Evolutionary conservation across 2,329 filamentous ascomycete species (phyloP).

Genomic region (Graphilbum sp.): DNA sequence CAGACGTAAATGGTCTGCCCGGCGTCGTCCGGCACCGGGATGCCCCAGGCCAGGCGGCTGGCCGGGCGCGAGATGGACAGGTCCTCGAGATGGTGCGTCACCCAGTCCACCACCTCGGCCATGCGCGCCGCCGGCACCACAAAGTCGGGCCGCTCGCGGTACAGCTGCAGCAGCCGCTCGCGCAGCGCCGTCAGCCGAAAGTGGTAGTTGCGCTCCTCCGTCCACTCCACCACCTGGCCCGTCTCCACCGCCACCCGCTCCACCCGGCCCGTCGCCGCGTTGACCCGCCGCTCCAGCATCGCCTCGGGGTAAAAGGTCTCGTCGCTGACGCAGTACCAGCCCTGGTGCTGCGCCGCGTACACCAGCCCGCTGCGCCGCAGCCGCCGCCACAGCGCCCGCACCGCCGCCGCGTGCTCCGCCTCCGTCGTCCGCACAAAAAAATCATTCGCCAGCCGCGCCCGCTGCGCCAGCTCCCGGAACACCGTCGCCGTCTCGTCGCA

Average conservation of each 20-base stretch:
- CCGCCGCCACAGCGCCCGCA: conserved; percentile 78
- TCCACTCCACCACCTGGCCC: conserved; percentile 88
- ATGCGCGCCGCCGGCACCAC: conserved; percentile 58
- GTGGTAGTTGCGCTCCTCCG: conserved; percentile 84
- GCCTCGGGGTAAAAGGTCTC: conserved; percentile 86
- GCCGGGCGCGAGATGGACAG: conserved; percentile 69
- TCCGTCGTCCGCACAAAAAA: conserved; percentile 91
- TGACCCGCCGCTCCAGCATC: conserved; percentile 55
- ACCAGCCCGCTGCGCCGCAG: conserved; percentile 61
- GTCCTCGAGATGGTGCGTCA: conserved; percentile 64
- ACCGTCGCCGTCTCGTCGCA: conserved; percentile 72
- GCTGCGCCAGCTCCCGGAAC: conserved; percentile 58
- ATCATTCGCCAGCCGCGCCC: conserved; percentile 57
- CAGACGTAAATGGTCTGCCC: conserved; percentile 94
- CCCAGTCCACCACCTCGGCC: conserved; percentile 63
- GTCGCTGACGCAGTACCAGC: conserved; percentile 94
- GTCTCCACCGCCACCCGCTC: conserved; percentile 75
- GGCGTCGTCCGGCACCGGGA: conserved; percentile 69
- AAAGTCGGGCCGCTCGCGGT: conserved; percentile 60
- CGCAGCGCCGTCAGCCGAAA: conserved; percentile 76
- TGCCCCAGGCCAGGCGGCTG: conserved; percentile 69
- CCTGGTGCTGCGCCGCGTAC: conserved; percentile 73
- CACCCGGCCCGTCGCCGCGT: conserved; percentile 67
- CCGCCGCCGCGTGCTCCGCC: conserved; percentile 61
- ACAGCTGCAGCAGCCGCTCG: conserved; percentile 65